Percentiles rank a stretch among this genome's conserved stretches.
Conservation (phyloP, 2,329 filamentous ascomycete genomes). For the Exophiala alcalophila region DNA sequence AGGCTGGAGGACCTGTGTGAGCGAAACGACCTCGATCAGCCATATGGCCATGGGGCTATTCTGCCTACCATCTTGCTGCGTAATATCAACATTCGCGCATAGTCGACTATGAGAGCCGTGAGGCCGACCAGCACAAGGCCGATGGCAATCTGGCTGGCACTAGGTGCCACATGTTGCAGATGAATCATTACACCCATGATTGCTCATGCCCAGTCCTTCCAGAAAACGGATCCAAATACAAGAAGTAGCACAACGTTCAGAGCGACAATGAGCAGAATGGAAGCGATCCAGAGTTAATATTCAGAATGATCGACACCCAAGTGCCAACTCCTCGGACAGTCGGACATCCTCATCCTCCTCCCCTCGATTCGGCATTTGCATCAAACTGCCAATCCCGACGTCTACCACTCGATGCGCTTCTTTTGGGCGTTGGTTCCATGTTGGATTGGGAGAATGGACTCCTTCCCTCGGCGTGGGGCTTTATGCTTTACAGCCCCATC, state of each 20-base stretch:
- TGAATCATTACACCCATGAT: constrained; percentile 24
- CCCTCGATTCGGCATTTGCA: constrained; percentile 14
- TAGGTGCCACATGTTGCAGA: constrained; percentile 21
- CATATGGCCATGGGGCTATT: background rate
- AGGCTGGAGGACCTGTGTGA: constrained; percentile 40
- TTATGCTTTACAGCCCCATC: too few relatives aligned
- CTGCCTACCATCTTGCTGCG: constrained; percentile 31
- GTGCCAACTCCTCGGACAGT: too few relatives aligned
- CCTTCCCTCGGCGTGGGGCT: constrained; percentile 14
- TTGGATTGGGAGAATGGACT: constrained; percentile 22
- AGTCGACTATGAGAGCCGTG: constrained; percentile 26
- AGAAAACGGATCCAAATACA: background rate
- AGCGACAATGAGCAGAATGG: background rate
- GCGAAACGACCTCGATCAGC: too few relatives aligned
- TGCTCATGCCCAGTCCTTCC: too few relatives aligned
- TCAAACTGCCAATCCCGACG: background rate
- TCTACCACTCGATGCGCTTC: constrained; percentile 7
- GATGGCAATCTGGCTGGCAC: constrained; percentile 20
- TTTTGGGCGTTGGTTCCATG: constrained; percentile 2
- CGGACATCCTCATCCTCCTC: too few relatives aligned
- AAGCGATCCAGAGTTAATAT: background rate
- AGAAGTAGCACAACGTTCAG: background rate
- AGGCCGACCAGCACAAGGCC: constrained; percentile 16
- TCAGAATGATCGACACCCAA: too few relatives aligned
- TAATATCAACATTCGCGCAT: constrained; percentile 32